Evolutionary conservation across 2,329 filamentous ascomycete species (phyloP).

Genomic region (Ilyonectria sp.): DNA sequence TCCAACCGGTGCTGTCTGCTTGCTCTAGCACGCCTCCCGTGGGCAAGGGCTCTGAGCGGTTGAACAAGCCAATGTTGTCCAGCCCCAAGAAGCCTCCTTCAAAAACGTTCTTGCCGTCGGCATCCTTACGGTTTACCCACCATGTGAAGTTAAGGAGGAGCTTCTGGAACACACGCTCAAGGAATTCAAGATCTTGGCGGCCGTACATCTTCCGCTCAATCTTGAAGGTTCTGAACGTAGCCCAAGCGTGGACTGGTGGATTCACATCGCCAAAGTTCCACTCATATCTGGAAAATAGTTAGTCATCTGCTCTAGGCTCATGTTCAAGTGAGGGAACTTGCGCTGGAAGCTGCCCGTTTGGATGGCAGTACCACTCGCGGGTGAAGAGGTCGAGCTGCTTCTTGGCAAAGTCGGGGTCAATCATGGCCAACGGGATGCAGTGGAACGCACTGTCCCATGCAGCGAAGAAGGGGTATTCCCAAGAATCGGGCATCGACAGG

Average conservation of each 20-base stretch:
- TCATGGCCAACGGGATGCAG: slow-evolving; percentile 96
- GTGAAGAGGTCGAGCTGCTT: slow-evolving; percentile 98
- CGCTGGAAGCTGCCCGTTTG: slow-evolving; percentile 93
- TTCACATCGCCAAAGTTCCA: slow-evolving; percentile 99
- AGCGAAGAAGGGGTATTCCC: slow-evolving; percentile 98
- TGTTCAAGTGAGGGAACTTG: slow-evolving; percentile 61
- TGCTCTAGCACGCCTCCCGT: slow-evolving; percentile 96
- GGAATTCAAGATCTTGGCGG: slow-evolving; percentile 92
- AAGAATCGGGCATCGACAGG: slow-evolving; percentile 97
- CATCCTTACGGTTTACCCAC: slow-evolving; percentile 99
- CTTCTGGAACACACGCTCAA: slow-evolving; percentile 97
- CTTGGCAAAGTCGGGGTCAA: slow-evolving; percentile 97
- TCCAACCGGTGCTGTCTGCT: slow-evolving; percentile 98
- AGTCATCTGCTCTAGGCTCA: slow-evolving; percentile 8
- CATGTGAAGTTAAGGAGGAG: slow-evolving; percentile 96
- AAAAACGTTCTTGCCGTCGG: slow-evolving; percentile 96
- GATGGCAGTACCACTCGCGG: slow-evolving; percentile 98
- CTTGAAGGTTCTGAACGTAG: slow-evolving; percentile 96
- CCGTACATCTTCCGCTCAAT: slow-evolving; percentile 98
- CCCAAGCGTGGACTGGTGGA: slow-evolving; percentile 96
- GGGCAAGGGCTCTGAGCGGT: slow-evolving; percentile 93
- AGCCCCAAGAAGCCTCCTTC: slow-evolving; percentile 96
- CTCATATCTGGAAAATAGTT: slow-evolving; percentile 71
- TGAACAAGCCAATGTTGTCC: slow-evolving; percentile 98
- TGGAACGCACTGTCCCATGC: slow-evolving; percentile 99